A percentile compares a stretch with the other conserved stretches of the same genome.
These are phyloP conservation scores for Rhizophagus clarus DNA, from an alignment of 192 early-diverging fungal species.

Conservation along the genomic window DNA sequence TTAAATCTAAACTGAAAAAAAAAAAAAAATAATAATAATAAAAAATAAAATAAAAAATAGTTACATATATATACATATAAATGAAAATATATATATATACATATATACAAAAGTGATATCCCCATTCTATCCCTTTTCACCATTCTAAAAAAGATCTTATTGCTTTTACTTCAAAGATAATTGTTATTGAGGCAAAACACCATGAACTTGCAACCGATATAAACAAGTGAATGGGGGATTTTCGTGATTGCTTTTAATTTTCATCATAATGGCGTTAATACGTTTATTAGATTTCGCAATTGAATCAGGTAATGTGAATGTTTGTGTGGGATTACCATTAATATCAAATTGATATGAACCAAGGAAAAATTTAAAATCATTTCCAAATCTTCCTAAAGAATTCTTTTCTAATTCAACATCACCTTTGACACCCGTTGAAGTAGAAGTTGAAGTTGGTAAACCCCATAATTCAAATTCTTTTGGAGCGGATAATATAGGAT, in stretches of 20 bases:
- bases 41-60: too few relatives aligned
- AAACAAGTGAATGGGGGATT: not conserved
- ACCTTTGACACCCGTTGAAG: not conserved
- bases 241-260: not conserved
- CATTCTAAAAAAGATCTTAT: too few relatives aligned
- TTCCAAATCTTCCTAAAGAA: not conserved
- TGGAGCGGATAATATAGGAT: constrained; percentile 11
- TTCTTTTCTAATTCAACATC: not conserved
- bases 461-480: constrained; percentile 33
- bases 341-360: constrained; percentile 20
- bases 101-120: too few relatives aligned
- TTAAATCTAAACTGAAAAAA: too few relatives aligned
- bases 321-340: not conserved
- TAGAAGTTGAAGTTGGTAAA: not conserved
- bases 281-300: not conserved
- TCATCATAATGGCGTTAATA: constrained; percentile 7
- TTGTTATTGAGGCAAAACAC: not conserved
- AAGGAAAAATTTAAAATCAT: not conserved
- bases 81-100: too few relatives aligned
- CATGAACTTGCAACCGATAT: not conserved
- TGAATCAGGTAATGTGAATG: not conserved
- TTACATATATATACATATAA: too few relatives aligned
- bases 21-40: too few relatives aligned
- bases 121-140: too few relatives aligned
- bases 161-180: not conserved